Conservation (phyloP, 1,139 yeast genomes). For the Arxiozyma slooffiae region DNA sequence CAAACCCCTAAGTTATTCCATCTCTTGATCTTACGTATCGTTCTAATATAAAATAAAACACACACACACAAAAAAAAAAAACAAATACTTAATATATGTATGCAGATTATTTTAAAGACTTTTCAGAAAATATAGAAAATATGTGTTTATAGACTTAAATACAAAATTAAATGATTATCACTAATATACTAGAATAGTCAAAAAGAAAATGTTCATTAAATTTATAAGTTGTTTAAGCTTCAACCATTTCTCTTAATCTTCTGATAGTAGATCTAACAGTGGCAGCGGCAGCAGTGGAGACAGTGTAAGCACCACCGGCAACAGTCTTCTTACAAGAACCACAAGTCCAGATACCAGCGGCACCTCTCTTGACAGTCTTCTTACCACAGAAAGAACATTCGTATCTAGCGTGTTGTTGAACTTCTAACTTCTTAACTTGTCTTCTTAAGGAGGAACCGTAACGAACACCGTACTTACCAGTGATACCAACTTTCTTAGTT, state of each 20-base stretch:
- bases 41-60: too few relatives aligned
- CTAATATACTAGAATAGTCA: constrained; percentile 2
- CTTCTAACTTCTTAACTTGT: constrained; percentile 98
- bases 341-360: constrained; percentile 99
- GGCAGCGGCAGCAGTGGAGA: constrained; percentile 99
- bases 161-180: not conserved
- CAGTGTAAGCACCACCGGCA: constrained; percentile 99
- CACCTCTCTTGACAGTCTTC: constrained; percentile 95
- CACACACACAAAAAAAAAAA: not conserved
- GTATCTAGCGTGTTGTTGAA: constrained; percentile 97
- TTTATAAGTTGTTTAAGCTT: constrained; percentile 54
- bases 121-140: not conserved
- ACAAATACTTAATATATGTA: not conserved
- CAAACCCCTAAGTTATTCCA: too few relatives aligned
- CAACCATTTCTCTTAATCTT: constrained; percentile 99
- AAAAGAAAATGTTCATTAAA: constrained; percentile 3
- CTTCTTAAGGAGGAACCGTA: constrained; percentile 99
- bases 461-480: constrained; percentile 99
- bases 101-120: not conserved
- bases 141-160: constrained; percentile 1
- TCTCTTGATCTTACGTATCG: too few relatives aligned
- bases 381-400: constrained; percentile 99
- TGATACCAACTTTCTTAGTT: constrained; percentile 99
- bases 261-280: constrained; percentile 99
- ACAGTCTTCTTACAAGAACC: constrained; percentile 89